Evolutionary conservation across 805 yeast genomes (phyloP).

Genomic region (Candida nemodendra): DNA sequence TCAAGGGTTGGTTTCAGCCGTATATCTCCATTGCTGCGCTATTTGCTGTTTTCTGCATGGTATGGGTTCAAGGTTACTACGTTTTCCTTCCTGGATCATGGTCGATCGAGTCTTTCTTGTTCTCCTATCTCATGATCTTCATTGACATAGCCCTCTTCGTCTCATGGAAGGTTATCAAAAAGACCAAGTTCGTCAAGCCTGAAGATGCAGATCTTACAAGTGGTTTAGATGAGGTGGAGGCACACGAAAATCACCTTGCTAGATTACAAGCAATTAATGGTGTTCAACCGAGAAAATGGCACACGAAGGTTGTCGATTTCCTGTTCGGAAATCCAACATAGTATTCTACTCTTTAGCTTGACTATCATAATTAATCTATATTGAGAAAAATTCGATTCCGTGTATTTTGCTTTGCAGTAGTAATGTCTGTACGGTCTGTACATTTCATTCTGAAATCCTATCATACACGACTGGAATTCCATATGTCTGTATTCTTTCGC

Average conservation of each 20-base stretch:
- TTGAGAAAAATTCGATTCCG: too few relatives aligned
- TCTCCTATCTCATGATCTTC: conserved; percentile 71
- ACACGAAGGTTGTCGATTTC: conserved; percentile 12
- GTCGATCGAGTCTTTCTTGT: conserved; percentile 60
- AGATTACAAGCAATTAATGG: conserved; percentile 8
- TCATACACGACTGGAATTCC: too few relatives aligned
- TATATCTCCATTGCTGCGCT: conserved; percentile 52
- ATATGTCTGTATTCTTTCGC: too few relatives aligned
- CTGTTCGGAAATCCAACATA: conserved; percentile 16
- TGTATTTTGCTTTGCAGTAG: too few relatives aligned
- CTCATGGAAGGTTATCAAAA: conserved; percentile 51
- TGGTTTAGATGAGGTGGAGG: conserved; percentile 58
- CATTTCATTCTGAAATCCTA: too few relatives aligned
- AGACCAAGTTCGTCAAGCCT: conserved; percentile 45
- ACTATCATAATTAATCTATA: too few relatives aligned
- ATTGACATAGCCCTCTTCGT: conserved; percentile 47
- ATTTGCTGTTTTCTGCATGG: conserved; percentile 46
- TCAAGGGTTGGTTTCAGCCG: conserved; percentile 60
- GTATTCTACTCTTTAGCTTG: too few relatives aligned
- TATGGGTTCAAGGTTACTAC: conserved; percentile 63
- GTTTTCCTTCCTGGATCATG: conserved; percentile 69
- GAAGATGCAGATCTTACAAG: conserved; percentile 51
- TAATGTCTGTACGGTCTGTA: too few relatives aligned
- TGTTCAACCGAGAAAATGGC: conserved; percentile 12
- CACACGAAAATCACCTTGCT: conserved; percentile 43